Base-by-base conservation (phyloP, 2,329 filamentous ascomycete genomes). In the Aspergillus tamarii region DNA sequence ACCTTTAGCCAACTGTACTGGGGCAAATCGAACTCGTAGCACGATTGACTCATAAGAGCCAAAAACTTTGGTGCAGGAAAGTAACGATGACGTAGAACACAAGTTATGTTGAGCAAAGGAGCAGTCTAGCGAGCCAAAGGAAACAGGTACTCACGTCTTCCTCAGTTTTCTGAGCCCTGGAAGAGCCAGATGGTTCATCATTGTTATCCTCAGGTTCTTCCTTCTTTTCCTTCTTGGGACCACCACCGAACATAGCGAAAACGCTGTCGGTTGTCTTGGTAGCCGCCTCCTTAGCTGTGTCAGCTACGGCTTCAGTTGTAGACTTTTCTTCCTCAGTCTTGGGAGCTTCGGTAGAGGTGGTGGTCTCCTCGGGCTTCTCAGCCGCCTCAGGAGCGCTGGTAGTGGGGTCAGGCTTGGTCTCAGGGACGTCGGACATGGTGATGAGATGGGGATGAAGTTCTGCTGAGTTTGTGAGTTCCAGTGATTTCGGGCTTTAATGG, bases 171-270 rank as follows among this genome's bases (percentile, higher is more conserved):
- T 92, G 88, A 63, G 90, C 91, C 85, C 95, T 95, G 75, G 92
- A 91, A 79, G 91, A 93, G 74, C 94, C 94, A 70, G 92, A 96
- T 78, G 89, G 92, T 79, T 97, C 94, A 70, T 93, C 90, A 69
- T 89, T 90, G 71, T 91, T 93, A 76, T 92, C 91, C 36, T 91
- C 82, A 36, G 73, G 84, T 64, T 92, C 90, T 67, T 89, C 88
- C 86, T 95, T 96, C 87, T 93, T 94, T 84, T 95, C 92, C 85
- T 97, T 98, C 88, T 96, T 96, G 65, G 92, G 92, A 67, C 95
- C 95, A 68, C 95, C 95, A 73, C 95, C 95, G 77, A 99, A 99
- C 95, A 99, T 98, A 81, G 92, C 94, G 85, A 98, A 98, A 69
- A 98, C 92, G 66, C 79, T 86, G 73, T 84, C 82, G 63, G 75